These are phyloP conservation scores for Cercospora berteroae DNA, from an alignment of 2,329 filamentous ascomycete species.

Conservation along the genomic window DNA sequence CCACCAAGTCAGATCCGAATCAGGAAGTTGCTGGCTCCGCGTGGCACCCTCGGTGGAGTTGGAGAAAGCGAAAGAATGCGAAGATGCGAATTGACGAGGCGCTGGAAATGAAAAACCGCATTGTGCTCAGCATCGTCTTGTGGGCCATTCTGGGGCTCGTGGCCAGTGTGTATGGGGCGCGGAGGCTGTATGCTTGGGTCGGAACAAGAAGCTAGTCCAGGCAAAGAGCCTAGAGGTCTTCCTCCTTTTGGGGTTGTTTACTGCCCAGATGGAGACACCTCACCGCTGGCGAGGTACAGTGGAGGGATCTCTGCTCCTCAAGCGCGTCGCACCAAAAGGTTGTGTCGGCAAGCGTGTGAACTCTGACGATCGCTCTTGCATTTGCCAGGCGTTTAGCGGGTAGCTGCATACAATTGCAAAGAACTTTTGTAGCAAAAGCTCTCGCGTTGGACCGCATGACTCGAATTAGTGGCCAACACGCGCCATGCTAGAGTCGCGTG, in stretches of 20 bases:
- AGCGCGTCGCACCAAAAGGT: not conserved
- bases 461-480: not conserved
- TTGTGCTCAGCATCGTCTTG: conserved; percentile 53
- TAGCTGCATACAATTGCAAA: not conserved
- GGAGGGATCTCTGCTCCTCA: not conserved
- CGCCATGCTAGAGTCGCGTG: not conserved
- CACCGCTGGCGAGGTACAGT: not conserved
- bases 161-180: conserved; percentile 23
- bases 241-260: not conserved
- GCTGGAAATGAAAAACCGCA: conserved; percentile 56
- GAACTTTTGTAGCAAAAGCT: not conserved
- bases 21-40: conserved; percentile 40
- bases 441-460: not conserved
- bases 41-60: conserved; percentile 27
- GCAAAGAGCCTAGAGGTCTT: too few species aligned
- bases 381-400: not conserved
- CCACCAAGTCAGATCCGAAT: conserved; percentile 45
- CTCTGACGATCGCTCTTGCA: not conserved
- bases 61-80: conserved; percentile 56
- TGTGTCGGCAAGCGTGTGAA: not conserved
- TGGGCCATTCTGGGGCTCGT: conserved; percentile 31
- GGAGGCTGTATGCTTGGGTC: conserved; percentile 28
- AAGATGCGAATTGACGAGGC: conserved; percentile 63
- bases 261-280: not conserved
- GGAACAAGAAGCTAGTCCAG: too few species aligned